These are phyloP conservation scores for Stromatinia cepivora DNA, from an alignment of 2,329 filamentous ascomycete species.

Conservation along the genomic window DNA sequence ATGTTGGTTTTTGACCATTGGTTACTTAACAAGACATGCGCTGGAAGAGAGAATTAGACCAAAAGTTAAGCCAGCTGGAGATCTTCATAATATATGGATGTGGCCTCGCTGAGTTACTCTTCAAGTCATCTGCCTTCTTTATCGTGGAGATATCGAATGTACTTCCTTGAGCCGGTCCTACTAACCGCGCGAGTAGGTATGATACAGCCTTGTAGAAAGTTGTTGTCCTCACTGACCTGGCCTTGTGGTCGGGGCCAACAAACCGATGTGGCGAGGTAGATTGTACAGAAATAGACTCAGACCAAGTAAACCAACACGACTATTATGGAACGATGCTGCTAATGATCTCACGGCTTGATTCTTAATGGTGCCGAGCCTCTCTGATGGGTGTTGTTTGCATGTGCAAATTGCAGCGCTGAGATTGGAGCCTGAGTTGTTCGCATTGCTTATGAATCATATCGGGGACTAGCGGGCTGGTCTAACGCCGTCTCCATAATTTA, in stretches of 20 bases:
- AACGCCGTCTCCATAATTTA: neutral
- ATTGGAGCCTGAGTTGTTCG: neutral
- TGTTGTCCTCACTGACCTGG: slow-evolving; percentile 11
- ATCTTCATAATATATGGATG: neutral
- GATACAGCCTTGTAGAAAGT: slow-evolving; percentile 9
- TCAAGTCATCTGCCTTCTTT: neutral
- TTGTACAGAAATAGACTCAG: slow-evolving; percentile 13
- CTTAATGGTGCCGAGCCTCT: neutral
- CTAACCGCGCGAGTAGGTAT: slow-evolving; percentile 18
- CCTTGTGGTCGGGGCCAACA: neutral
- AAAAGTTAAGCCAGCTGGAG: neutral
- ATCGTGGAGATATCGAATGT: neutral
- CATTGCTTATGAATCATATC: slow-evolving; percentile 1
- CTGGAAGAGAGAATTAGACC: neutral
- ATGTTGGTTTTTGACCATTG: slow-evolving; percentile 14
- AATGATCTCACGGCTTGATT: neutral
- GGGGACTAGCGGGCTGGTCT: neutral
- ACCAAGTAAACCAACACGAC: slow-evolving; percentile 13
- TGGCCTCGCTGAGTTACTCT: neutral
- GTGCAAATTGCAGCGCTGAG: neutral
- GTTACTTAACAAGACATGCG: neutral
- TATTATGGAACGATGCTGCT: neutral
- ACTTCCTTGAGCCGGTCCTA: neutral
- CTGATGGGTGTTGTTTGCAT: neutral
- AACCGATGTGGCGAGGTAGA: slow-evolving; percentile 7